Conservation (phyloP, 345 rosid genomes). For the Eucalyptus marginata region DNA sequence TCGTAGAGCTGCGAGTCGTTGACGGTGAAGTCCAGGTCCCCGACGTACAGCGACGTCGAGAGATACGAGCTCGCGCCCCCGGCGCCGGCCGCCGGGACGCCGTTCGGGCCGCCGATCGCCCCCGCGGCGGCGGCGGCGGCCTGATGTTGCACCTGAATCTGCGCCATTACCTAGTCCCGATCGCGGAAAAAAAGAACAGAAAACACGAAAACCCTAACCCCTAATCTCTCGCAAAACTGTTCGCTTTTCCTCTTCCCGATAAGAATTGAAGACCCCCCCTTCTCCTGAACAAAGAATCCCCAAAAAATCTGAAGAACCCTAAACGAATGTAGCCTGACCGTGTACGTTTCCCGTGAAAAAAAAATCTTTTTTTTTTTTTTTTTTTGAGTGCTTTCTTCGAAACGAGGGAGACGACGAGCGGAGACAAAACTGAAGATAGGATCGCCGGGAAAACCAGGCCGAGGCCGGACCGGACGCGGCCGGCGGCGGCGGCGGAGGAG, state of each 20-base stretch:
- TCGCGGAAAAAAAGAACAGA: neutral
- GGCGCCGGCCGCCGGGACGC: constrained; percentile 16
- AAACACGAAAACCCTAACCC: neutral
- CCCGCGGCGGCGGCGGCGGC: neutral
- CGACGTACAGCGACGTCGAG: constrained; percentile 69
- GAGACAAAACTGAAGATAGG: constrained; percentile 2
- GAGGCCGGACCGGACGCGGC: neutral
- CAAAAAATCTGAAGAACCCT: neutral
- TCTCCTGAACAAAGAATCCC: neutral
- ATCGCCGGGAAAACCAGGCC: constrained; percentile 16
- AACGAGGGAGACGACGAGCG: neutral
- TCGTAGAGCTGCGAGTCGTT: constrained; percentile 73
- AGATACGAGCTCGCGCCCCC: constrained; percentile 22
- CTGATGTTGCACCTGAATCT: constrained; percentile 63
- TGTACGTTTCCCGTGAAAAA: neutral
- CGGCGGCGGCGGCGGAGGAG: constrained; percentile 8
- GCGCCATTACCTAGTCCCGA: constrained; percentile 38
- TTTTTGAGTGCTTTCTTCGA: neutral
- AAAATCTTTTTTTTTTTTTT: neutral
- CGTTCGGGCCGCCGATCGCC: neutral
- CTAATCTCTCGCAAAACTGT: neutral
- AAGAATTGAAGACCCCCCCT: neutral
- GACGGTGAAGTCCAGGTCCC: constrained; percentile 68
- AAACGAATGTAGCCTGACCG: neutral
- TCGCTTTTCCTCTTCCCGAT: neutral